Evolutionary conservation across 116 monocot species (phyloP), one percentile per base, ranked within the genome.

Genomic region (Papilionanthe hybrid): DNA sequence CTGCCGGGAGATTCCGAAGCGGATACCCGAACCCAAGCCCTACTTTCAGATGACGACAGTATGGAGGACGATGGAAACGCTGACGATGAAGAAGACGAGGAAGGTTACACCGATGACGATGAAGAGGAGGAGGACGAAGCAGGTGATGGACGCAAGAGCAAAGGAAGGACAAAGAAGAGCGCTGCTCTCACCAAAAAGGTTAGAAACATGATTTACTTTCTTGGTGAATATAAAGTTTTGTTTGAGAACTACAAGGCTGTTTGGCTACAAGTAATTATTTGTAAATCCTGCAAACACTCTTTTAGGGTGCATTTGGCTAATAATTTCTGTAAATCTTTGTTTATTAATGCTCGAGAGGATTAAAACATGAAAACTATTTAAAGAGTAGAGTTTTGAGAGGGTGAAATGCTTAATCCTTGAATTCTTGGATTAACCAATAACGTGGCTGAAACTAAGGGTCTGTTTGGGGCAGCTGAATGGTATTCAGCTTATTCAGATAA

Each of bases 111-210:
- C 0, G 87, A 84, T 4, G 82, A 60, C 1, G 88, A 81, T 17
- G 85, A 77, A 4, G 72, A 81, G 5, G 82, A 79, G 12, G 86
- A 84, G 0, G 84, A 79, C 17, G 88, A 83, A 1, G 89, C 83
- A 2, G 92, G 80, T 0, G 84, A 85, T 13, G 83, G 78, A 37
- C 85, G 28, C 56, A 65, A 20, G 29, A 55, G 55, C 45, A 18
- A 23, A 28, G 68, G 69, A 48, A 85, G 82, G 84, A 83, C 78
- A 79, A 80, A 79, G 69, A 86, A 74, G 47, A 87, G 82, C 25
- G 82, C 30, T 9, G 41, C 76, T 58, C 86, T 82, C 2, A 92
- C 92, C 49, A 97, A 97, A 84, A 97, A 94, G 94, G 96, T 94
- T 75, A 49, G 75, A 28, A 50, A 37, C 7, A 27, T 50, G 27